phyloP scores from a whole-genome alignment of 352 stramenopile genomes.

The Phytophthora pseudosyringae region DNA sequence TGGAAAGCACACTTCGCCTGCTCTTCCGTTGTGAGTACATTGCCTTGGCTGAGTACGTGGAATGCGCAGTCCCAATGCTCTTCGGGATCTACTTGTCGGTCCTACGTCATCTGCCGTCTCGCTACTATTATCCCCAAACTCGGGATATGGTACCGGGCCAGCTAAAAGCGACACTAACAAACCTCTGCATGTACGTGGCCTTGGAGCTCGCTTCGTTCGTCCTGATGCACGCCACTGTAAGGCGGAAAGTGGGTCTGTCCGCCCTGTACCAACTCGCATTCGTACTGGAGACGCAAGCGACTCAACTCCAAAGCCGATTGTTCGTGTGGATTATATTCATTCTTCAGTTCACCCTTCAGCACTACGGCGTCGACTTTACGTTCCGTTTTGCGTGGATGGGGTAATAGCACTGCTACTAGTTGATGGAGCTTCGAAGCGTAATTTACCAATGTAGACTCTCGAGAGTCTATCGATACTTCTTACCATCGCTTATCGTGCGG shows the following conservation, averaged over 20 bases:
- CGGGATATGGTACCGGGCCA: conserved; percentile 21
- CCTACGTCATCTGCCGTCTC: conserved; percentile 15
- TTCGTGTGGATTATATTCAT: conserved; percentile 35
- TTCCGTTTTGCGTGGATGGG: too few relatives aligned
- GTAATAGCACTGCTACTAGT: too few relatives aligned
- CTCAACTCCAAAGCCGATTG: conserved; percentile 26
- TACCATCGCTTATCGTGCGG: too few relatives aligned
- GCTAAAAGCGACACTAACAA: conserved; percentile 13
- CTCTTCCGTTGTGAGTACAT: conserved; percentile 38
- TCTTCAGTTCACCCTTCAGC: conserved; percentile 27
- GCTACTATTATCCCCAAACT: conserved; percentile 29
- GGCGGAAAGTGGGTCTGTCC: conserved; percentile 25
- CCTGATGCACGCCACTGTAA: conserved; percentile 23
- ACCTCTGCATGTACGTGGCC: conserved; percentile 17
- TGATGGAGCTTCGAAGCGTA: too few relatives aligned
- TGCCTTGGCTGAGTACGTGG: conserved; percentile 31
- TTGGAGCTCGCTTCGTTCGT: conserved; percentile 24
- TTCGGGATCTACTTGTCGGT: conserved; percentile 24
- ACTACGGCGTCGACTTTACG: conserved; percentile 10
- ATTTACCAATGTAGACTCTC: too few relatives aligned
- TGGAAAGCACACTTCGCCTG: conserved; percentile 24
- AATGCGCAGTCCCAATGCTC: conserved; percentile 31
- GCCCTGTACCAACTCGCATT: conserved; percentile 30
- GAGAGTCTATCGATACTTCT: too few relatives aligned
- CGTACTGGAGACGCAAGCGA: conserved; percentile 29